Base-by-base conservation (phyloP, 2,329 filamentous ascomycete genomes). In the Whalleya microplaca region DNA sequence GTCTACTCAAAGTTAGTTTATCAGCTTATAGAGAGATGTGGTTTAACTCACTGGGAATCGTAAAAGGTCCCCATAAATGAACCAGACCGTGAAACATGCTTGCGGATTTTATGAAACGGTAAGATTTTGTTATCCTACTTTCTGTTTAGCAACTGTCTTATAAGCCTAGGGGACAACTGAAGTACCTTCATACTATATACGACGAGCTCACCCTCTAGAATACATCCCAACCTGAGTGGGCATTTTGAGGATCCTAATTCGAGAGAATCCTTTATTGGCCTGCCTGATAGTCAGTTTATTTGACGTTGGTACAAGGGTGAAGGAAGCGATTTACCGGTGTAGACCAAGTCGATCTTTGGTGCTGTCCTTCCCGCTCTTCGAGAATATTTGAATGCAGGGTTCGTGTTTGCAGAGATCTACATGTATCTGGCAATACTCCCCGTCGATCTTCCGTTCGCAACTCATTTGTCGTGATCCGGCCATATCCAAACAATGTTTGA, bases 391-490 rank as follows among this genome's bases (percentile, higher is more conserved):
- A 23, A 96, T 85, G 46, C 79, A 82, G 1, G 80, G 69, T 1
- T 55, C 69, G 16, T 75, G 75, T 48, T 82, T 84, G 8, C 76
- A 76, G 6, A 90, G 75, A 67, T 96, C 86, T 41, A 96, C 77
- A 66, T 96, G 92, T 27, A 96, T 85, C 71, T 96, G 92, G 64
- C 91, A 96, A 64, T 95, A 96, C 72, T 96, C 92, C 12, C 90
- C 92, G 66, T 96, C 92, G 59, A 96, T 85, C 69, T 96, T 96
- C 49, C 87, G 80, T 71, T 96, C 91, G 21, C 92, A 81, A 55
- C 88, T 90, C 83, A 93, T 85, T 12, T 75, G 82, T 16, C 82
- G 76, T 0, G 80, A 78, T 3, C 77, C 79, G 1, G 82, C 77
- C 77, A 94, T 84, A 18, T 85, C 78, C 19, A 90, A 72, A 68